These are phyloP conservation scores for Speleostelium caveatum DNA, from an alignment of 78 protist genomes.

Conservation along the genomic window DNA sequence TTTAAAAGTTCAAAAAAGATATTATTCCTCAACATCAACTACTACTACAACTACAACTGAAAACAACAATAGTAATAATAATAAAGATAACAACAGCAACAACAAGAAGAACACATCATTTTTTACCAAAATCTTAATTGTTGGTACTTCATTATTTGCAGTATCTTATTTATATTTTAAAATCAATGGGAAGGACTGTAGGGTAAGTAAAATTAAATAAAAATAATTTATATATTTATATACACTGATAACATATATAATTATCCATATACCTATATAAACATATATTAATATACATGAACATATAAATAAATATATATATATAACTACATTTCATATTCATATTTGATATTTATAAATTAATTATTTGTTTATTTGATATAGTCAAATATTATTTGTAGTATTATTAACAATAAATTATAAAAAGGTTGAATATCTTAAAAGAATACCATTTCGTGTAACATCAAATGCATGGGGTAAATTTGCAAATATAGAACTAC, in stretches of 20 bases:
- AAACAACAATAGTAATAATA: not conserved
- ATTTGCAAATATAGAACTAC: constrained; percentile 49
- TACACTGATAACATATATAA: too few relatives aligned
- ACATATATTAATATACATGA: too few relatives aligned
- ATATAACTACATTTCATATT: too few relatives aligned
- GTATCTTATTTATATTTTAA: not conserved
- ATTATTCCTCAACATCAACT: too few relatives aligned
- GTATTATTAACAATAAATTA: not conserved
- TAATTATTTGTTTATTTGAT: too few relatives aligned
- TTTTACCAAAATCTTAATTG: not conserved
- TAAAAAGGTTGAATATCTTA: constrained; percentile 35
- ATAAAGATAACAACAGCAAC: not conserved
- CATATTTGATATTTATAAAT: too few relatives aligned
- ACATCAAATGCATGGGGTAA: constrained; percentile 78
- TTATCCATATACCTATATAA: too few relatives aligned
- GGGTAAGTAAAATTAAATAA: not conserved
- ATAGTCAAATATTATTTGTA: too few relatives aligned
- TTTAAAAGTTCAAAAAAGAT: too few relatives aligned
- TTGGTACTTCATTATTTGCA: not conserved
- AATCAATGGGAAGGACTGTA: not conserved
- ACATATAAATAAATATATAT: too few relatives aligned
- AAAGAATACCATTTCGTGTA: constrained; percentile 76
- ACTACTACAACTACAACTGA: not conserved
- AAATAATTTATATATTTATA: too few relatives aligned
- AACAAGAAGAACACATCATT: not conserved